These are phyloP conservation scores for Candida corydali DNA, from an alignment of 805 yeast genomes.

Conservation along the genomic window DNA sequence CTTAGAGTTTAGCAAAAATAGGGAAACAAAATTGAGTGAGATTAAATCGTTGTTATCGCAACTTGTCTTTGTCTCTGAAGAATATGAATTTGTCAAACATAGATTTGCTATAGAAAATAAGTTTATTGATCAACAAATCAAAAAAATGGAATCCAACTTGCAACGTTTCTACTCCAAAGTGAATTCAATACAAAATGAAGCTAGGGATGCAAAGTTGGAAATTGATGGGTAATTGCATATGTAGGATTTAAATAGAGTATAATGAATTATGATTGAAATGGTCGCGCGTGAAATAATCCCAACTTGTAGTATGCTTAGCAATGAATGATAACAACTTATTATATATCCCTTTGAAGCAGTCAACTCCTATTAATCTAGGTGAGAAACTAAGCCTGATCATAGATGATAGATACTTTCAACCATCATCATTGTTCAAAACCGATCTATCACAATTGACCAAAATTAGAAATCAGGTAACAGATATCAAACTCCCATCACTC, in stretches of 20 bases:
- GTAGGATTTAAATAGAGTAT: neutral
- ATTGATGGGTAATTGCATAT: neutral
- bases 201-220: neutral
- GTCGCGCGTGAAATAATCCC: slow-evolving; percentile 3
- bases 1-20: slow-evolving; percentile 3
- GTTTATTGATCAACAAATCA: neutral
- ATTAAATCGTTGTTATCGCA: slow-evolving; percentile 11
- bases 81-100: slow-evolving; percentile 7
- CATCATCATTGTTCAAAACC: slow-evolving; percentile 26
- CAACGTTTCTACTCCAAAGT: neutral
- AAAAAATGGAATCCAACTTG: neutral
- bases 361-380: slow-evolving; percentile 40
- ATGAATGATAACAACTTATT: slow-evolving; percentile 33
- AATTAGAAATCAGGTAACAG: slow-evolving; percentile 40
- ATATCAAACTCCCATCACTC: slow-evolving; percentile 27
- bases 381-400: slow-evolving; percentile 40
- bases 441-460: slow-evolving; percentile 34
- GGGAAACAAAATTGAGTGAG: slow-evolving; percentile 6
- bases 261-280: neutral
- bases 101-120: slow-evolving; percentile 3
- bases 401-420: slow-evolving; percentile 41
- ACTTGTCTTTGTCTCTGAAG: slow-evolving; percentile 14
- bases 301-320: neutral
- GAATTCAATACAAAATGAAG: neutral
- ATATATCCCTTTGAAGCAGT: slow-evolving; percentile 48